Conservation (phyloP, 192 early-diverging fungal genomes). For the Coemansia guatemalensis region DNA sequence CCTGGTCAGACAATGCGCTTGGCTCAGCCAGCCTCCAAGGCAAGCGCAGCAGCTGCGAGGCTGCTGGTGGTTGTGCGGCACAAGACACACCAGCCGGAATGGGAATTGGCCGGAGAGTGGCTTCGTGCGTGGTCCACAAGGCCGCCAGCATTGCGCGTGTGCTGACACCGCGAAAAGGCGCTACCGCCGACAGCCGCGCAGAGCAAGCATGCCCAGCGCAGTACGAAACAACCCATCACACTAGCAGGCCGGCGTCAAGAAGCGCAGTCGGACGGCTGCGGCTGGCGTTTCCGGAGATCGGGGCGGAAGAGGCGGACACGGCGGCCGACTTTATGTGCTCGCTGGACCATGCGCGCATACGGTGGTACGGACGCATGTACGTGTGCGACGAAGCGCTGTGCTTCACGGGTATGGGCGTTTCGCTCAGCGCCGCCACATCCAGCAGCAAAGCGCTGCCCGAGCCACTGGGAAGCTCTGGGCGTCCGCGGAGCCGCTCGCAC, state of each 20-base stretch:
- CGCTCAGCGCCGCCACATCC: conserved; percentile 3
- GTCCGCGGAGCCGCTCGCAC: too few relatives aligned
- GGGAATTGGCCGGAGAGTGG: conserved; percentile 10
- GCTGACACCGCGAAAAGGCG: conserved; percentile 7
- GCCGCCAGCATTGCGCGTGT: conserved; percentile 10
- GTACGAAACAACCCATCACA: too few relatives aligned
- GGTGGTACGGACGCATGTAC: conserved; percentile 51
- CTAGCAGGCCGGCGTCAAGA: too few relatives aligned
- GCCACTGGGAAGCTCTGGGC: background rate
- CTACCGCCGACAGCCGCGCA: background rate
- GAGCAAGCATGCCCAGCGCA: background rate
- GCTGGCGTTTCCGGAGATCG: conserved; percentile 25
- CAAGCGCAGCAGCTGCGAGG: background rate
- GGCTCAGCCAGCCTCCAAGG: conserved; percentile 1
- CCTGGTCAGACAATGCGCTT: background rate
- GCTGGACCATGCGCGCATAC: conserved; percentile 41
- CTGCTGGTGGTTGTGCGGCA: background rate
- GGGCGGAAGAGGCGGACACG: background rate
- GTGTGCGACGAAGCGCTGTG: conserved; percentile 19
- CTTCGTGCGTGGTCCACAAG: conserved; percentile 14
- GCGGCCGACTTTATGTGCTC: conserved; percentile 36
- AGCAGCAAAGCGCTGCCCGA: background rate
- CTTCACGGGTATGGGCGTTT: conserved; percentile 38
- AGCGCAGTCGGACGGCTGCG: background rate
- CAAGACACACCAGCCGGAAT: too few relatives aligned